Percentiles rank a stretch among this genome's conserved stretches.
These are phyloP conservation scores for Daldinia concentrica DNA, from an alignment of 495 filamentous ascomycete species.

Conservation along the genomic window DNA sequence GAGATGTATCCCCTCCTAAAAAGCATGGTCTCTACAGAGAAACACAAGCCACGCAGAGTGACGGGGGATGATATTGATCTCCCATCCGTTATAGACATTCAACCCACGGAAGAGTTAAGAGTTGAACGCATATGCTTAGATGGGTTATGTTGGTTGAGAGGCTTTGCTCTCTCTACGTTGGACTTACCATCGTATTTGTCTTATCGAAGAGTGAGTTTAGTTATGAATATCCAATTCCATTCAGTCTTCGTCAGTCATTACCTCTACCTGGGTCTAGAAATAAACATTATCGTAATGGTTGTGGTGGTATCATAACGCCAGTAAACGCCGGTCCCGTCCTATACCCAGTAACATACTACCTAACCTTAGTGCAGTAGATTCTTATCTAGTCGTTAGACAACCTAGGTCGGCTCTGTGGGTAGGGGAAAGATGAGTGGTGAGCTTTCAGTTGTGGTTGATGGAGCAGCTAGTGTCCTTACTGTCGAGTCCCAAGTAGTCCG, in stretches of 20 bases:
- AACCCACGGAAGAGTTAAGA: conserved; percentile 63
- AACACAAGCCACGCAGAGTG: conserved; percentile 60
- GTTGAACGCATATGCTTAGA: conserved; percentile 77
- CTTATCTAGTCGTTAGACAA: background rate
- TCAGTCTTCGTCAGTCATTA: background rate
- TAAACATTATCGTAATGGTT: conserved; percentile 7
- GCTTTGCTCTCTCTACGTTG: background rate
- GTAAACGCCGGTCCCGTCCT: conserved; percentile 19
- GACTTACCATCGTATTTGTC: background rate
- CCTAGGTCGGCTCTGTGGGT: conserved; percentile 36
- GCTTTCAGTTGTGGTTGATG: conserved; percentile 11
- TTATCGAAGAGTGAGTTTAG: background rate
- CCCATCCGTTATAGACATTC: conserved; percentile 83
- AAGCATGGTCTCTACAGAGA: conserved; percentile 55
- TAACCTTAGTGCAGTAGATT: background rate
- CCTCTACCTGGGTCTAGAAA: conserved; percentile 11
- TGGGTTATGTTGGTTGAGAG: conserved; percentile 47
- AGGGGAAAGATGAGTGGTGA: conserved; percentile 1
- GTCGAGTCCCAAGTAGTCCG: conserved; percentile 70
- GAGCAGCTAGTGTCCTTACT: conserved; percentile 39
- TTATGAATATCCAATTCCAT: background rate
- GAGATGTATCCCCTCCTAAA: conserved; percentile 56
- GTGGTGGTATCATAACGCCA: conserved; percentile 32
- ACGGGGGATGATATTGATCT: conserved; percentile 61
- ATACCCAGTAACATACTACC: background rate